phyloP scores from a whole-genome alignment of 208 protist genomes.

The Wallacemonas sp. region DNA sequence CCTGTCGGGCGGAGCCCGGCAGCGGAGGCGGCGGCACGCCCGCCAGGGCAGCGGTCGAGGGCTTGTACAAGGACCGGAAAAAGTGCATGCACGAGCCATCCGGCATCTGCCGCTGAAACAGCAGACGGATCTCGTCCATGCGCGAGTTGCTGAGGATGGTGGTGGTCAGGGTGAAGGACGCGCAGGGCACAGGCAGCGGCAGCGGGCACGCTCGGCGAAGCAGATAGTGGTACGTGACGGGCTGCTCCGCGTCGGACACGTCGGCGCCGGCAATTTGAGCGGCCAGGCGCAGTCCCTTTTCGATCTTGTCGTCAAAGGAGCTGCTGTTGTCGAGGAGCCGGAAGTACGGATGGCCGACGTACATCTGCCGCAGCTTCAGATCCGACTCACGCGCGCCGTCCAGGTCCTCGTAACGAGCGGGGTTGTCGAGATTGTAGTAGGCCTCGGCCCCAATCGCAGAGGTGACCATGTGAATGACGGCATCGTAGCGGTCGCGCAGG shows the following conservation, averaged over 20 bases:
- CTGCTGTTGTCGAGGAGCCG: constrained; percentile 78
- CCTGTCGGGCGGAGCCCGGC: neutral
- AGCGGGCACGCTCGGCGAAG: constrained; percentile 43
- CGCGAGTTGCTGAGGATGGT: constrained; percentile 61
- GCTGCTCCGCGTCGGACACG: constrained; percentile 25
- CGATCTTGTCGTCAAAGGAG: constrained; percentile 78
- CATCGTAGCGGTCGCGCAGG: constrained; percentile 85
- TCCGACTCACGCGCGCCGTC: constrained; percentile 80
- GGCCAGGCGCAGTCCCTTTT: constrained; percentile 70
- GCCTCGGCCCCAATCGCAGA: constrained; percentile 68
- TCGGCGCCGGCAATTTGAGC: constrained; percentile 42
- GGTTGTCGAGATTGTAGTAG: constrained; percentile 85
- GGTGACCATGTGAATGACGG: constrained; percentile 84
- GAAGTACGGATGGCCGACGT: constrained; percentile 72
- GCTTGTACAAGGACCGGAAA: constrained; percentile 49
- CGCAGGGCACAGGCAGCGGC: constrained; percentile 38
- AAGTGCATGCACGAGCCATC: constrained; percentile 68
- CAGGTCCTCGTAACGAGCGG: constrained; percentile 74
- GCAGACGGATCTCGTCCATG: constrained; percentile 62
- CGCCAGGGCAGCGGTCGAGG: neutral
- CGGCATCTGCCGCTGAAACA: constrained; percentile 48
- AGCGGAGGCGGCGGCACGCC: neutral
- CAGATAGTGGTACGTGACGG: constrained; percentile 35
- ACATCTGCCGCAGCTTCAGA: constrained; percentile 75
- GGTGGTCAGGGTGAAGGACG: constrained; percentile 40